Conservation (phyloP, 495 filamentous ascomycete genomes). For the Podospora didyma region DNA sequence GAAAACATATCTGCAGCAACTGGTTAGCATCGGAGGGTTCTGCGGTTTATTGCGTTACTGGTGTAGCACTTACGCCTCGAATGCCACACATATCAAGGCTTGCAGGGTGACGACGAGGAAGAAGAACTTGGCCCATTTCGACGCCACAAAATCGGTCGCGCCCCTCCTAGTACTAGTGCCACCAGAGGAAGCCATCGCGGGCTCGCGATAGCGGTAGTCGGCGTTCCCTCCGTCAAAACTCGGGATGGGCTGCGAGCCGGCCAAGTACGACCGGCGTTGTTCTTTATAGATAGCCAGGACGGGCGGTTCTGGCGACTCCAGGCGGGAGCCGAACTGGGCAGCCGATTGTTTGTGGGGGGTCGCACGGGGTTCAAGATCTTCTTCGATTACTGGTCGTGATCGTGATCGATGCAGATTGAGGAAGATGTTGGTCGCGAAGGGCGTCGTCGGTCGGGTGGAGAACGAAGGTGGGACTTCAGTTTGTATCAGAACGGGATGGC, state of each 20-base stretch:
- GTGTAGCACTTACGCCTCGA: conserved; percentile 70
- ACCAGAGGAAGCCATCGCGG: conserved; percentile 19
- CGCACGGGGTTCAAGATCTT: not conserved
- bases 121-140: conserved; percentile 86
- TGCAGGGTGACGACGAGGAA: conserved; percentile 70
- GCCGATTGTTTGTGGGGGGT: not conserved
- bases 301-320: conserved; percentile 26
- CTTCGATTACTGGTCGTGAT: not conserved
- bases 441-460: not conserved
- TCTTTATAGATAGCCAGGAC: conserved; percentile 36
- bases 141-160: conserved; percentile 66
- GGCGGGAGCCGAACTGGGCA: conserved; percentile 19
- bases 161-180: conserved; percentile 24
- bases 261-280: conserved; percentile 36
- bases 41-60: too few species aligned
- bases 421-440: not conserved
- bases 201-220: conserved; percentile 23
- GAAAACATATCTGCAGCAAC: conserved; percentile 62
- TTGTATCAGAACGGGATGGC: not conserved
- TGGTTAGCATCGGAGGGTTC: not conserved
- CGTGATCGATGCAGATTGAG: not conserved
- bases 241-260: conserved; percentile 30
- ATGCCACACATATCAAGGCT: conserved; percentile 68
- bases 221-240: conserved; percentile 30
- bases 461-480: not conserved